phyloP scores from a whole-genome alignment of 345 rosid genomes.

The Ailanthus altissimus region DNA sequence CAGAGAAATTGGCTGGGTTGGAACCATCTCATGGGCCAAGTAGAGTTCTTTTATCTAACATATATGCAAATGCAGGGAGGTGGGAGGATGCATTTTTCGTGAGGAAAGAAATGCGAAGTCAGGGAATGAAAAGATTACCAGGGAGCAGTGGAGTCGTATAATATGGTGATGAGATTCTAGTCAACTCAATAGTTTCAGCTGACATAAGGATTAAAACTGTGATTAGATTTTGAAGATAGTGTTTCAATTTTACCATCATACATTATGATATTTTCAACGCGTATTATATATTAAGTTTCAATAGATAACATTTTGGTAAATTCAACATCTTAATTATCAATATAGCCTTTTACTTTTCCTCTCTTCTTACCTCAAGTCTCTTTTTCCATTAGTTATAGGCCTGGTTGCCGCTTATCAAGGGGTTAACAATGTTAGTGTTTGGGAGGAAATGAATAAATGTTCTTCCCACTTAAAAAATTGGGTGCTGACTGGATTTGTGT shows the following conservation, averaged over 20 bases:
- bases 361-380: too few species aligned
- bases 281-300: background rate
- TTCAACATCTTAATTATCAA: background rate
- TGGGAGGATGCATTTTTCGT: constrained; percentile 72
- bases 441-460: background rate
- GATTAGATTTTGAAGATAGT: background rate
- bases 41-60: constrained; percentile 64
- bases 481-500: too few species aligned
- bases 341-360: background rate
- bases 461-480: background rate
- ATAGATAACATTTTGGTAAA: background rate
- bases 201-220: background rate
- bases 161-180: constrained; percentile 10
- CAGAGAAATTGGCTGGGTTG: constrained; percentile 48
- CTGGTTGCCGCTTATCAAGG: background rate
- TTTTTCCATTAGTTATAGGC: background rate
- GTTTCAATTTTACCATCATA: background rate
- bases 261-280: background rate
- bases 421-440: background rate
- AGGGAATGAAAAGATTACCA: constrained; percentile 55
- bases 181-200: background rate
- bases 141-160: constrained; percentile 56
- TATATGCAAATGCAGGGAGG: constrained; percentile 83
- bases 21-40: constrained; percentile 67
- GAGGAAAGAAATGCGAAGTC: constrained; percentile 47